A percentile compares a stretch with the other conserved stretches of the same genome.
phyloP scores from a whole-genome alignment of 164 flowering plant species.

The Nelumbo lutea region DNA sequence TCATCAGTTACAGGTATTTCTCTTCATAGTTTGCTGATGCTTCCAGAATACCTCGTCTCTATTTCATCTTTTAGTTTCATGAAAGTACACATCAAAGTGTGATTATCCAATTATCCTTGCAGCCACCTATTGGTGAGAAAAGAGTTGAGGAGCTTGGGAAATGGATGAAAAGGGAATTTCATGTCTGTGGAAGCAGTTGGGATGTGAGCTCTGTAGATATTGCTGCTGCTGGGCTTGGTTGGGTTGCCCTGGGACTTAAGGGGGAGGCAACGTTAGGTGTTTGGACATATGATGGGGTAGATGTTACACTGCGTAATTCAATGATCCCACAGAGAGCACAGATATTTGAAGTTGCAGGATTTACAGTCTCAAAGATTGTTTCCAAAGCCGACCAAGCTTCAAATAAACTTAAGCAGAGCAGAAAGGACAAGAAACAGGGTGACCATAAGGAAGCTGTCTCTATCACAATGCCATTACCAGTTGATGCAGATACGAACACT shows the following conservation, averaged over 20 bases:
- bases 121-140: constrained; percentile 83
- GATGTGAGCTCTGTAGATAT: constrained; percentile 75
- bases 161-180: constrained; percentile 69
- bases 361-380: constrained; percentile 79
- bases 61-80: background rate
- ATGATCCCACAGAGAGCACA: constrained; percentile 59
- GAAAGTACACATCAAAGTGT: background rate
- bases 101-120: constrained; percentile 16
- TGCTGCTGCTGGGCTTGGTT: constrained; percentile 90
- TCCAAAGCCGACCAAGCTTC: constrained; percentile 67
- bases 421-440: constrained; percentile 32
- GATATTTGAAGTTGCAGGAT: constrained; percentile 70
- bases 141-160: constrained; percentile 75
- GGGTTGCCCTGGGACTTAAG: constrained; percentile 89
- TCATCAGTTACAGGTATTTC: constrained; percentile 70
- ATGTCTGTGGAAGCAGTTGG: constrained; percentile 66
- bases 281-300: constrained; percentile 92
- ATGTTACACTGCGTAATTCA: constrained; percentile 55
- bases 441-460: constrained; percentile 12
- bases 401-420: constrained; percentile 35
- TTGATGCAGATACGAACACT: constrained; percentile 5
- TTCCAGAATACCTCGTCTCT: background rate
- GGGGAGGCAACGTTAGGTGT: constrained; percentile 78
- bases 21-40: background rate
- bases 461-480: constrained; percentile 2